Base-by-base conservation (phyloP, 2,329 filamentous ascomycete species). In the Elsinoe fawcettii region DNA sequence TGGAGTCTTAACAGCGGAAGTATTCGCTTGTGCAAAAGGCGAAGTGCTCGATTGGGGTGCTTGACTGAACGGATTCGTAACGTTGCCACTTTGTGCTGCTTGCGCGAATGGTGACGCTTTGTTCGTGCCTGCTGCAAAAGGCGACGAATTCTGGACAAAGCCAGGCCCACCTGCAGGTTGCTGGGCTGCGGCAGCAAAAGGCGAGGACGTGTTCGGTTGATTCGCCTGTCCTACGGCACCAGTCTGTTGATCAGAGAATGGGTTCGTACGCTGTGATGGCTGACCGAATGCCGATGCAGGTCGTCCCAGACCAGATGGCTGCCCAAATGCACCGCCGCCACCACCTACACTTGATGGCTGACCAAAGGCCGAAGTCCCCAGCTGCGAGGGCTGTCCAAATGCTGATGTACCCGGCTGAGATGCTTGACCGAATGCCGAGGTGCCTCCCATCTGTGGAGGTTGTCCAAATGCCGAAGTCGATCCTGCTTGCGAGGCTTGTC, bases 221-320 rank as follows among this genome's bases (percentile, higher is more conserved):
- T 20, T 37, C 12, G 66, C 66, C 47, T 69, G 67, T 23, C 63
- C 64, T 57, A 67, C 67, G 1, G 65, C 59, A 34, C 58, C 58
- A 11, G 58, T 39, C 8, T 54, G 46, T 59, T 60, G 57, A 62
- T 12, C 23, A 51, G 57, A 53, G 32, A 53, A 53, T 5, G 49
- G 62, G 56, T 55, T 66, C 61, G 8, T 16, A 11, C 51, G 27
- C 18, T 54, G 49, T 27, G 62, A 46, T 43, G 70, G 61, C 56
- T 73, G 69, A 8, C 64, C 65, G 54, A 71, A 69, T n/a, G 66
- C 56, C 54, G 66, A 59, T 18, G 54, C 37, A 9, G 16, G 6
- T 41, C 7, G 32, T 53, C 30, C 49, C 30, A 44, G 32, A 34
- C 36, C 37, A 11, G 58, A 57, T 12, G 58, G 58, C 22, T 58